Evolutionary conservation across 2,329 filamentous ascomycete genomes (phyloP).

Genomic region (Sarocladiaceae sp.): DNA sequence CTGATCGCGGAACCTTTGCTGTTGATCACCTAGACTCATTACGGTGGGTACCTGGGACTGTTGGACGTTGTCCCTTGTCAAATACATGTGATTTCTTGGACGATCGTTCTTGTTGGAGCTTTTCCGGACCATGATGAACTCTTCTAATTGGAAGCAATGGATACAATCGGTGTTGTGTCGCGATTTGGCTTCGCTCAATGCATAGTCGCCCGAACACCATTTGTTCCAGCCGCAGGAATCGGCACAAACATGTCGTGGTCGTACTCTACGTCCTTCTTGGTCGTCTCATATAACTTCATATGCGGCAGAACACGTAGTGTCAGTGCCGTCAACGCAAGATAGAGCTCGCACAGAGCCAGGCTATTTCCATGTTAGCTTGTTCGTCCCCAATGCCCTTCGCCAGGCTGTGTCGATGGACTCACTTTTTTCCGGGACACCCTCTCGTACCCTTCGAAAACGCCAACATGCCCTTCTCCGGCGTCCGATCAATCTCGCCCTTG

Average conservation of each 20-base stretch:
- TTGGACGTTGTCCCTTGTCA: too few relatives aligned
- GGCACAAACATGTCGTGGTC: constrained; percentile 23
- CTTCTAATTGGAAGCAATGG: too few relatives aligned
- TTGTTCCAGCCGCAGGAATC: constrained; percentile 15
- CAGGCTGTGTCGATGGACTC: constrained; percentile 4
- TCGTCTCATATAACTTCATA: constrained; percentile 23
- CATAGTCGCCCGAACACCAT: constrained; percentile 8
- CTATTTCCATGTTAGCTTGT: constrained; percentile 10
- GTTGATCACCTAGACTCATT: too few relatives aligned
- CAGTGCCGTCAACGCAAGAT: constrained; percentile 20
- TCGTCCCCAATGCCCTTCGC: background rate
- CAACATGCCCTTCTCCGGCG: constrained; percentile 28
- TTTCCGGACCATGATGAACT: too few relatives aligned
- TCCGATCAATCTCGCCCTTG: constrained; percentile 17
- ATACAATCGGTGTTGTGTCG: too few relatives aligned
- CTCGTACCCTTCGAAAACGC: constrained; percentile 34
- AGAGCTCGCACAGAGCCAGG: constrained; percentile 25
- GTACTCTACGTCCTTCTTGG: constrained; percentile 22
- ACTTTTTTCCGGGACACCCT: constrained; percentile 28
- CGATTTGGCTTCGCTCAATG: background rate
- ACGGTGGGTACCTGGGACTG: too few relatives aligned
- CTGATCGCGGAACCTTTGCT: too few relatives aligned
- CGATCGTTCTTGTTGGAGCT: too few relatives aligned
- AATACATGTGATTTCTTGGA: too few relatives aligned
- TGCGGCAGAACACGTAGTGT: constrained; percentile 23